Evolutionary conservation across 2,329 filamentous ascomycete species (phyloP).

Genomic region (Clonostachys rosea): DNA sequence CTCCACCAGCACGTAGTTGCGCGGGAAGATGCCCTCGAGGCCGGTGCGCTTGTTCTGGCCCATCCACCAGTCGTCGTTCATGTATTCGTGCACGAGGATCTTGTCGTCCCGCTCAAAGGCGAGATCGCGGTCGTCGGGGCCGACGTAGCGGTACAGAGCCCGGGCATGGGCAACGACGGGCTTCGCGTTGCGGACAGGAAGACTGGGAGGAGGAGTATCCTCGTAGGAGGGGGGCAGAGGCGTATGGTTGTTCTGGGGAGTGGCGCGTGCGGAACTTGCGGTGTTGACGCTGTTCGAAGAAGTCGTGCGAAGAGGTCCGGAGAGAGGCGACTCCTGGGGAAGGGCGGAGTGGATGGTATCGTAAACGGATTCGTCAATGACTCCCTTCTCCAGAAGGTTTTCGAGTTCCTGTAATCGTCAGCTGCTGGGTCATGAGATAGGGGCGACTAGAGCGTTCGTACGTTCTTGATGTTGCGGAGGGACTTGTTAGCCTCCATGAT

Average conservation of each 20-base stretch:
- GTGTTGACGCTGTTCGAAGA: slow-evolving; percentile 19
- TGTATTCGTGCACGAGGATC: slow-evolving; percentile 80
- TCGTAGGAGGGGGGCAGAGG: slow-evolving; percentile 47
- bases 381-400: slow-evolving; percentile 75
- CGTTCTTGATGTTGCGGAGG: slow-evolving; percentile 81
- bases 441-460: slow-evolving; percentile 27
- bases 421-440: background rate
- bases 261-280: slow-evolving; percentile 20
- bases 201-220: slow-evolving; percentile 36
- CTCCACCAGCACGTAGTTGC: slow-evolving; percentile 77
- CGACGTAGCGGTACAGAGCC: slow-evolving; percentile 80
- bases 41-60: slow-evolving; percentile 80
- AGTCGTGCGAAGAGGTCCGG: slow-evolving; percentile 33
- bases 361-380: slow-evolving; percentile 73
- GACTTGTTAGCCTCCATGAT: slow-evolving; percentile 75
- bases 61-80: slow-evolving; percentile 98
- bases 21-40: slow-evolving; percentile 90
- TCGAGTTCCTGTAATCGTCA: slow-evolving; percentile 71
- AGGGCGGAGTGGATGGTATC: slow-evolving; percentile 71
- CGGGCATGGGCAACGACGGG: slow-evolving; percentile 68
- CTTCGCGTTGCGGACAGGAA: slow-evolving; percentile 34
- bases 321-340: slow-evolving; percentile 63
- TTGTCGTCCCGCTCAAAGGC: slow-evolving; percentile 76
- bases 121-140: slow-evolving; percentile 76
- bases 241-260: slow-evolving; percentile 23